Evolutionary conservation across 352 stramenopile genomes (phyloP).

Genomic region (Pythium rhizo-oryzae): DNA sequence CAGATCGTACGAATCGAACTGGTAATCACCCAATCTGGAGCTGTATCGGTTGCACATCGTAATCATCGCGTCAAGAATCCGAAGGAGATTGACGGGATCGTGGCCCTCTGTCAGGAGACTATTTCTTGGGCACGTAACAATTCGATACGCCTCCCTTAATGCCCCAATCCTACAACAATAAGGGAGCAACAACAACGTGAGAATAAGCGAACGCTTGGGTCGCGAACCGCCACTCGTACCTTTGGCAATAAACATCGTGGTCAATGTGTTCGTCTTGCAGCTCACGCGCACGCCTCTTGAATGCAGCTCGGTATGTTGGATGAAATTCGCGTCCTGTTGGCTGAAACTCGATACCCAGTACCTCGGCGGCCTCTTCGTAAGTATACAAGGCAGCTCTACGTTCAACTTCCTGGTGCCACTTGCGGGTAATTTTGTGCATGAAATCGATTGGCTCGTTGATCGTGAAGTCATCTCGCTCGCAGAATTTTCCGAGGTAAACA

Average conservation of each 20-base stretch:
- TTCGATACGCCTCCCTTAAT: conserved; percentile 64
- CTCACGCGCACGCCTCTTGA: conserved; percentile 53
- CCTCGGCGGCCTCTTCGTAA: conserved; percentile 41
- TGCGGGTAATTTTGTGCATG: conserved; percentile 72
- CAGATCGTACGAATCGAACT: conserved; percentile 73
- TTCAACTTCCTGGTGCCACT: conserved; percentile 80
- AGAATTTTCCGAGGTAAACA: conserved; percentile 94
- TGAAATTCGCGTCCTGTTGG: conserved; percentile 23
- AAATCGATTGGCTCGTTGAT: conserved; percentile 90
- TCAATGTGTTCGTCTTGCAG: conserved; percentile 37
- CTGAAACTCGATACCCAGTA: conserved; percentile 37
- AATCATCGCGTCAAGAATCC: conserved; percentile 66
- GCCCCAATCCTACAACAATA: conserved; percentile 33
- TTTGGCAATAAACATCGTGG: conserved; percentile 38
- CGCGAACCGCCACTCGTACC: conserved; percentile 33
- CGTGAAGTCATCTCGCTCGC: conserved; percentile 74
- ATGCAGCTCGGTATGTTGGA: conserved; percentile 47
- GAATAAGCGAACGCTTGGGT: background rate
- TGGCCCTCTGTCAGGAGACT: conserved; percentile 71
- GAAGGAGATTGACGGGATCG: conserved; percentile 70
- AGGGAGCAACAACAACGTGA: background rate
- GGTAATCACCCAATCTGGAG: conserved; percentile 48
- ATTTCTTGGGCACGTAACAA: conserved; percentile 66
- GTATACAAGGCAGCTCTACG: conserved; percentile 35
- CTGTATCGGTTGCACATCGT: conserved; percentile 71